These are phyloP conservation scores for Ensete ventricosum DNA, from an alignment of 176 grass and related monocot species.

Conservation along the genomic window DNA sequence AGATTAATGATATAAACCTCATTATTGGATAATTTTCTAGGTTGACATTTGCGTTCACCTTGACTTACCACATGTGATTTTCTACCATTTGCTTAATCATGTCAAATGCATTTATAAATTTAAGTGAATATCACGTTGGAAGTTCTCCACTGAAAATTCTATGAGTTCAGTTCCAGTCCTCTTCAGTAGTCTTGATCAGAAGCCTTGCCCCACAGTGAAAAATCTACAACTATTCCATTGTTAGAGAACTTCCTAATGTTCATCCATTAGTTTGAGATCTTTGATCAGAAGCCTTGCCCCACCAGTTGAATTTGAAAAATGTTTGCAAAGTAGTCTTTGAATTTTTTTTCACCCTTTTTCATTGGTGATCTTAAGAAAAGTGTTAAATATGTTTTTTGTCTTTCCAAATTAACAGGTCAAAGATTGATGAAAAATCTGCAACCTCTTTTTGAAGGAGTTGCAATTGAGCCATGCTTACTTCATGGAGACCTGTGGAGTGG, in stretches of 20 bases:
- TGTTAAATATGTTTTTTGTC: slow-evolving; percentile 1
- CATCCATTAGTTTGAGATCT: background rate
- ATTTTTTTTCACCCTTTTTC: background rate
- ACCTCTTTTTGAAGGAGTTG: slow-evolving; percentile 58
- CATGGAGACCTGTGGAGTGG: slow-evolving; percentile 97
- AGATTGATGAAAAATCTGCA: slow-evolving; percentile 48
- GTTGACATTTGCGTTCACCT: background rate
- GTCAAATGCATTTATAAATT: background rate
- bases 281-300: background rate
- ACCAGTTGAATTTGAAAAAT: no score
- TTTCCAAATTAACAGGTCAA: slow-evolving; percentile 40
- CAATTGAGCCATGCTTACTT: slow-evolving; percentile 70
- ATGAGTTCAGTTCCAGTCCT: no score
- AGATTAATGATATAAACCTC: background rate
- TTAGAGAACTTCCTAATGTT: no score
- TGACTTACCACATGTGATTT: background rate
- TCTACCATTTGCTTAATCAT: background rate
- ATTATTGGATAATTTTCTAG: background rate
- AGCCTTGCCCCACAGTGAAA: no score
- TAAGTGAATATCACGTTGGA: background rate
- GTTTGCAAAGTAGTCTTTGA: background rate
- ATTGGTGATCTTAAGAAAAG: background rate
- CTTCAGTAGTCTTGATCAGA: no score
- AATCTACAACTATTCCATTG: no score
- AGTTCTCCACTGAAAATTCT: no score